Evolutionary conservation across 108 stramenopile genomes (phyloP), one percentile per base, ranked within the genome.

Genomic region (Aureococcus anophagefferens): DNA sequence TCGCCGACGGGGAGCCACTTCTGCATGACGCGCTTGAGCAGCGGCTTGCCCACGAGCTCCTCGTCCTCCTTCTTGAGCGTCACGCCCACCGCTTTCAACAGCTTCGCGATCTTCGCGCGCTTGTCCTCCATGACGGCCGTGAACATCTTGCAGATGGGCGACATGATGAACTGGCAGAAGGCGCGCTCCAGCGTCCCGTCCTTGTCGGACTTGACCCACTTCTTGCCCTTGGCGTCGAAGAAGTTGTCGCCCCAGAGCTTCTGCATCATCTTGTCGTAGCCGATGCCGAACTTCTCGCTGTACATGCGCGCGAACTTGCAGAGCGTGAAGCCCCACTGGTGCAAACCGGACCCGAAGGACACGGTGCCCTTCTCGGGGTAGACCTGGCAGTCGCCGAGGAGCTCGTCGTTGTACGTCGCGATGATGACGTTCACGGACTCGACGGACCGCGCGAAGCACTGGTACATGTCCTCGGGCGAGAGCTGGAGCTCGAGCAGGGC

Each of bases 351-450:
- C 68, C 98, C 98, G 80, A 99, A 98, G 74, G 98, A 97, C 62
- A 99, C 98, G 72, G 94, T 97, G 74, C 96, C 98, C 83, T 93
- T 91, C 73, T 91, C 86, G 72, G 98, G 98, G 78, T 98, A 91
- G 63, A 99, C 98, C 88, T 98, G 97, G 64, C 92, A 77, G 78
- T 97, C 95, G 62, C 96, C 96, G 66, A 97, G 88, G 28, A 84
- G 73, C 79, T 96, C 96, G 75, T 95, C 95, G 88, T 95, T 94
- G 95, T 99, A 99, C 72, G 95, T 97, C 74, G 96, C 92, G 68
- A 99, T 94, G 88, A 99, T 96, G 51, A 99, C 96, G 88, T 99
- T 99, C 59, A 99, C 98, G 68, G 93, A 94, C 90, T 99, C 98
- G 80, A 99, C 96, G 72, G 98, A 83, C 80, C 95, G 94, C 80